These are phyloP conservation scores for Sclerotinia sclerotiorum DNA, from an alignment of 2,329 filamentous ascomycete genomes.

Conservation along the genomic window DNA sequence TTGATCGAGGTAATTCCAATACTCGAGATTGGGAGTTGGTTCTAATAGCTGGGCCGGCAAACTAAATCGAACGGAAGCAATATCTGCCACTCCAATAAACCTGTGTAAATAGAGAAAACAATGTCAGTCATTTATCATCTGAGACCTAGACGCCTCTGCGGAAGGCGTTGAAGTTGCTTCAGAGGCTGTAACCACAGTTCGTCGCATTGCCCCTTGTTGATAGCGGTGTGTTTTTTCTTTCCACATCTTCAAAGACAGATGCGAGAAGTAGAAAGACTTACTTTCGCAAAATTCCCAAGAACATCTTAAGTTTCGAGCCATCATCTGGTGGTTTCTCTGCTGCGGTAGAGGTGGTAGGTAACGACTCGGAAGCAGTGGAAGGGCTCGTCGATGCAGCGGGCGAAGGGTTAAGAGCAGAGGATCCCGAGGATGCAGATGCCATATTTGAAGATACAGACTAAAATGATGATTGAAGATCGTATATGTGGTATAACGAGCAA, in stretches of 20 bases:
- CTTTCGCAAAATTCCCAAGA: slow-evolving; percentile 85
- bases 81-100: slow-evolving; percentile 94
- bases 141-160: neutral
- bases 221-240: slow-evolving; percentile 25
- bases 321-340: slow-evolving; percentile 68
- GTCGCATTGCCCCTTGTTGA: slow-evolving; percentile 24
- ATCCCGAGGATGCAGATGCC: slow-evolving; percentile 38
- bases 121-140: slow-evolving; percentile 2
- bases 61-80: slow-evolving; percentile 93
- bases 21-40: slow-evolving; percentile 94
- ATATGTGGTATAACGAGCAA: neutral
- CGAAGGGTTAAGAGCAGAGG: slow-evolving; percentile 32
- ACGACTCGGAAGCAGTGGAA: slow-evolving; percentile 34
- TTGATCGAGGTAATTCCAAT: slow-evolving; percentile 97
- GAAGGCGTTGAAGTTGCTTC: neutral
- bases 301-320: slow-evolving; percentile 83
- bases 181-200: slow-evolving; percentile 20
- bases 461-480: neutral
- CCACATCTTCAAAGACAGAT: neutral
- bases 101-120: slow-evolving; percentile 47
- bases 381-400: slow-evolving; percentile 35
- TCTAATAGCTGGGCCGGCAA: slow-evolving; percentile 93
- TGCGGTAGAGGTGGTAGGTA: slow-evolving; percentile 29
- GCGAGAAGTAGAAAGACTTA: slow-evolving; percentile 48
- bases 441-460: slow-evolving; percentile 27